These are phyloP conservation scores for Amanita phalloides DNA, from an alignment of 768 basidiomycete species.

Conservation along the genomic window DNA sequence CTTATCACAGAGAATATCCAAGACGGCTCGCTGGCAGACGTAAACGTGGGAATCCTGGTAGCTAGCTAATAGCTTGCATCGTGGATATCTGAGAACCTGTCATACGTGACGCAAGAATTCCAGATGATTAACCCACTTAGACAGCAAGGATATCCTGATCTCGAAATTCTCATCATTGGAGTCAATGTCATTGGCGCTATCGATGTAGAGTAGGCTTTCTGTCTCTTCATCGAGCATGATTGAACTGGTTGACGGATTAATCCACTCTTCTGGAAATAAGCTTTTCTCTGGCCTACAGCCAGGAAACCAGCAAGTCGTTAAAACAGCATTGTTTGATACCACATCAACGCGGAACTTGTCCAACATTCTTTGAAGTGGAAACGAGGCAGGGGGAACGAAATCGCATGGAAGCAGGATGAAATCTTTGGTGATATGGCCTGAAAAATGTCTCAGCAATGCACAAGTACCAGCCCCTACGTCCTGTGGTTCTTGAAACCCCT, in stretches of 20 bases:
- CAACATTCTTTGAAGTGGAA: slow-evolving; percentile 61
- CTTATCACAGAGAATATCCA: slow-evolving; percentile 64
- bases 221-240: slow-evolving; percentile 62
- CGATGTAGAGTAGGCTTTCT: slow-evolving; percentile 61
- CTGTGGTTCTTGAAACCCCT: slow-evolving; percentile 68
- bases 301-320: slow-evolving; percentile 59
- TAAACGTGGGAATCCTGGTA: slow-evolving; percentile 88
- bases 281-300: slow-evolving; percentile 41
- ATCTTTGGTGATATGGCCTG: slow-evolving; percentile 67
- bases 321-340: slow-evolving; percentile 50
- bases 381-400: slow-evolving; percentile 66
- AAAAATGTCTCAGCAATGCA: slow-evolving; percentile 66
- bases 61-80: slow-evolving; percentile 51
- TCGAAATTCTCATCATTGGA: slow-evolving; percentile 61
- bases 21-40: slow-evolving; percentile 64
- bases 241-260: slow-evolving; percentile 30
- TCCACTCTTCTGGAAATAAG: slow-evolving; percentile 58
- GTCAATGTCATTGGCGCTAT: slow-evolving; percentile 60
- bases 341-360: slow-evolving; percentile 76
- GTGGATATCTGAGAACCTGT: slow-evolving; percentile 47
- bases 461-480: slow-evolving; percentile 63
- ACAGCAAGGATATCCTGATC: slow-evolving; percentile 65
- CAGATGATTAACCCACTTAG: slow-evolving; percentile 31
- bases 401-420: slow-evolving; percentile 90
- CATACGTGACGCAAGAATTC: not conserved